phyloP scores from a whole-genome alignment of 148 eudicot species.

The Arbutus unedo region DNA sequence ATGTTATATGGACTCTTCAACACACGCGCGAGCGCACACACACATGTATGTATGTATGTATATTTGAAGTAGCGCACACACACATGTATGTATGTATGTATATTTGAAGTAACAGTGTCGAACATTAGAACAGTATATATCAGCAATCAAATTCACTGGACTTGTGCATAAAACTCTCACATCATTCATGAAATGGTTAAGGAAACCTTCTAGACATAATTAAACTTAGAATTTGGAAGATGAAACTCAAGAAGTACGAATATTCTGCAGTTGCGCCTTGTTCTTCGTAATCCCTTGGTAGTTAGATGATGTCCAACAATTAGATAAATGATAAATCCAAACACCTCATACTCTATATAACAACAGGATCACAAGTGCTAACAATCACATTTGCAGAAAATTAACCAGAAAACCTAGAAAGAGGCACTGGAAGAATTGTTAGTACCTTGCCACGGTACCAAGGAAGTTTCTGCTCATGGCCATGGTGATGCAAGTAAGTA shows the following conservation, averaged over 20 bases:
- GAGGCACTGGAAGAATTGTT: neutral
- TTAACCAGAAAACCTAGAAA: neutral
- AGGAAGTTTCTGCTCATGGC: constrained; percentile 51
- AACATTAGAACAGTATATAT: neutral
- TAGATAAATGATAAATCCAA: no score
- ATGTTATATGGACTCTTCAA: neutral
- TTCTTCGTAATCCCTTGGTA: no score
- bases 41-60: no score
- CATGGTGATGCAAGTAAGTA: constrained; percentile 57
- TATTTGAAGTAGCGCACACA: neutral
- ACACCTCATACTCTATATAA: no score
- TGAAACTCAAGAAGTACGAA: no score
- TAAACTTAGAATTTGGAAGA: neutral
- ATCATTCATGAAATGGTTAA: neutral
- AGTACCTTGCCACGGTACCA: constrained; percentile 65
- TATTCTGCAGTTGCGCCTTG: no score
- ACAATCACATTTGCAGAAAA: neutral
- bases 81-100: no score
- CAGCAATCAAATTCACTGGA: neutral
- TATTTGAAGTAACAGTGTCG: neutral
- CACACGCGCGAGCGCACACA: neutral
- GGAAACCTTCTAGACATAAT: neutral
- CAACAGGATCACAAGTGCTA: neutral
- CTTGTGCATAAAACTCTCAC: neutral
- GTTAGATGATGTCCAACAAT: neutral